Base-by-base conservation (phyloP, 805 yeast species). In the Candida adriatica region DNA sequence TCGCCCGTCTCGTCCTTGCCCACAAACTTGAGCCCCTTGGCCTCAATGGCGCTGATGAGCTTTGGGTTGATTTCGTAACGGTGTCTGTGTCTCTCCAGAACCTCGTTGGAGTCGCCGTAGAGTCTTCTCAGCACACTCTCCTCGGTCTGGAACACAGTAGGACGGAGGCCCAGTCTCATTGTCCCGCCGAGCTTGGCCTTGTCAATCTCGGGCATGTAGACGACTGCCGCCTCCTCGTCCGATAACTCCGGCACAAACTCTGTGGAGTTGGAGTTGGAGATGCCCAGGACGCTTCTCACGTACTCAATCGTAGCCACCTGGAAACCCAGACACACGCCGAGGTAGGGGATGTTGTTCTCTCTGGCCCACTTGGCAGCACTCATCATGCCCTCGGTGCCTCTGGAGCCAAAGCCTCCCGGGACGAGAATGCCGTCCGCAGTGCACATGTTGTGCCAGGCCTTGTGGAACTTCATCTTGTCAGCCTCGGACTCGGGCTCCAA, bases 341-440 rank as follows among this genome's bases (percentile, higher is more conserved):
- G 70, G 62, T 80, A 92, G 30, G 99, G 99, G 37, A 86, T 73
- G 52, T 80, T 73, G 65, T 86, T 86, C 60, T 82, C 95, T 65
- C 99, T 79, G n/a, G 98, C 98, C 81, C 94, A 92, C 60, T 84
- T 81, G 34, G 96, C 94, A 38, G 97, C 98, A 23, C 84, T 66
- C 56, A 92, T 70, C 99, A 92, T 92, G 49, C 98, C 99, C 64
- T 92, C 97, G 38, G 86, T 85, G 62, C 99, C 99, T 61, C 99
- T 80, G 30, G 75, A 62, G 38, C 99, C 99, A 54, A 92, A 92
- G 2, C 99, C 99, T 55, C 99, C 99, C 24, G 99, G 98, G 36
- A 92, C 96, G 38, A 92, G 71, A 43, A 92, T 82, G 60, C 98
- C 97, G 59, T 92, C 95, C 16, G 97, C 95, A 50, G 81, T 76